Conservation (phyloP, 208 protist species). For the Phytomonas sp. region DNA sequence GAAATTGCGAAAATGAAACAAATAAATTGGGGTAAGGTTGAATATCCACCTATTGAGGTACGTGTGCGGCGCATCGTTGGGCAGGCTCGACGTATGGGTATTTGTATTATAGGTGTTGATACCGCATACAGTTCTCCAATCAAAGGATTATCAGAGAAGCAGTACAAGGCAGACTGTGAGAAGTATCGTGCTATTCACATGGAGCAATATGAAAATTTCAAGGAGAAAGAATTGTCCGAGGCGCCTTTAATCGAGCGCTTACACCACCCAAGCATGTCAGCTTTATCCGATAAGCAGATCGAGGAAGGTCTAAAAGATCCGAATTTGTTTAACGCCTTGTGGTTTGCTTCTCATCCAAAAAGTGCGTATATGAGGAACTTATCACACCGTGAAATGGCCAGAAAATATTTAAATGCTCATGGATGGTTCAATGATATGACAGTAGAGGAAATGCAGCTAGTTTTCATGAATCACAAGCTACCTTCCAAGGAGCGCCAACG, state of each 20-base stretch:
- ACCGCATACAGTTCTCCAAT: constrained; percentile 56
- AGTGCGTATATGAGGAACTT: constrained; percentile 36
- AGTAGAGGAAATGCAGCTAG: constrained; percentile 56
- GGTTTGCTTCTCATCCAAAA: constrained; percentile 56
- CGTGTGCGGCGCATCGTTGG: constrained; percentile 75
- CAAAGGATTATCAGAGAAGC: constrained; percentile 66
- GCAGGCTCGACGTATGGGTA: constrained; percentile 80
- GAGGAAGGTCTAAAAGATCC: constrained; percentile 72
- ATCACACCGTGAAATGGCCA: constrained; percentile 51
- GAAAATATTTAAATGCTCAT: constrained; percentile 55
- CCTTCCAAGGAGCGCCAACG: constrained; percentile 33
- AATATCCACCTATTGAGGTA: constrained; percentile 81
- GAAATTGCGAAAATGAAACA: constrained; percentile 88
- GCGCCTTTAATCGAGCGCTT: constrained; percentile 80
- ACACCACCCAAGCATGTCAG: constrained; percentile 56
- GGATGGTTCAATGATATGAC: constrained; percentile 85
- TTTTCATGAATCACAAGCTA: constrained; percentile 70
- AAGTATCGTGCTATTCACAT: constrained; percentile 71
- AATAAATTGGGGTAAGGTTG: constrained; percentile 56
- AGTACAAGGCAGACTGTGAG: constrained; percentile 59
- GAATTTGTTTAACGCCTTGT: constrained; percentile 71
- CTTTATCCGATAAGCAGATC: constrained; percentile 52
- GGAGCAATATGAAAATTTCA: constrained; percentile 58
- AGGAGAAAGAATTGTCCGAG: constrained; percentile 51
- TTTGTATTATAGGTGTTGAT: constrained; percentile 85